Evolutionary conservation across 257 asterid genomes (phyloP).

Genomic region (Paraleonurus japonicus): DNA sequence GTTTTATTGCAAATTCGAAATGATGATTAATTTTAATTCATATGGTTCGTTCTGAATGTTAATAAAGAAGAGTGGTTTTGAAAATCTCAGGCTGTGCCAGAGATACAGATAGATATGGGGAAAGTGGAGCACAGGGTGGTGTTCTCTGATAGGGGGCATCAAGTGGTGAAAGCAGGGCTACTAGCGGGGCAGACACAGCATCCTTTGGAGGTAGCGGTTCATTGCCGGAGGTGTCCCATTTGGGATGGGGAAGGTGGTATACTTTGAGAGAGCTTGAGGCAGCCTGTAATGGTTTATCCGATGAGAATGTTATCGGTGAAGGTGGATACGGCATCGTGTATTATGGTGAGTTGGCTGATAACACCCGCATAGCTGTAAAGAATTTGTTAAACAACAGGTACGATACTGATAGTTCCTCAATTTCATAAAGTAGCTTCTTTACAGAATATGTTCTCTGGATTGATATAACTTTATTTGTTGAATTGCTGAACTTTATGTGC

Average conservation of each 20-base stretch:
- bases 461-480: background rate
- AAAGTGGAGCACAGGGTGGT: constrained; percentile 94
- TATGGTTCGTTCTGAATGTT: background rate
- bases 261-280: constrained; percentile 96
- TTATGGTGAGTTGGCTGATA: constrained; percentile 69
- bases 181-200: constrained; percentile 79
- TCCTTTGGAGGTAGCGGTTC: constrained; percentile 79
- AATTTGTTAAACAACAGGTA: constrained; percentile 89
- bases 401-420: constrained; percentile 2
- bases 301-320: constrained; percentile 93
- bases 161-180: constrained; percentile 90
- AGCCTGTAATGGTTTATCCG: constrained; percentile 83
- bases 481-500: background rate
- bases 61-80: background rate
- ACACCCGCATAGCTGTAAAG: constrained; percentile 78
- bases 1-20: background rate
- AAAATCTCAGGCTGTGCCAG: constrained; percentile 61
- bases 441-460: constrained; percentile 6
- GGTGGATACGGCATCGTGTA: constrained; percentile 97
- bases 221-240: constrained; percentile 91
- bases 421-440: background rate
- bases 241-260: constrained; percentile 99
- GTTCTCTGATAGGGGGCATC: constrained; percentile 84
- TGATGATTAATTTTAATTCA: background rate
- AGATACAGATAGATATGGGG: constrained; percentile 94